phyloP scores from a whole-genome alignment of 352 stramenopile species.

The Phytophthora palmivora region DNA sequence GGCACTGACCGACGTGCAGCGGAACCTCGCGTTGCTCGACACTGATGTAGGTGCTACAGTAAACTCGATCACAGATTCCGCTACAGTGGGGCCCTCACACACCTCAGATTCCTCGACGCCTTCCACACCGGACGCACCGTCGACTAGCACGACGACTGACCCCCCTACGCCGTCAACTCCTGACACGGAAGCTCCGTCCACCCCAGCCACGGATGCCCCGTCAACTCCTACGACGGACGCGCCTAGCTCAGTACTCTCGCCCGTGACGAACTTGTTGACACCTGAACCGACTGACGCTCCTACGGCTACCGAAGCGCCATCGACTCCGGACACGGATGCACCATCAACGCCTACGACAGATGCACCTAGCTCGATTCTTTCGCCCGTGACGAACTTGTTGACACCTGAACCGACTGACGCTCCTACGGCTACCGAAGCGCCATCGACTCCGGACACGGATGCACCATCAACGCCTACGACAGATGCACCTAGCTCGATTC shows the following conservation, averaged over 20 bases:
- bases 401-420: constrained; percentile 22
- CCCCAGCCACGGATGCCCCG: constrained; percentile 13
- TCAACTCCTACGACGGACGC: constrained; percentile 15
- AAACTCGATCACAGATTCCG: constrained; percentile 1
- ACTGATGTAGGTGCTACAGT: neutral
- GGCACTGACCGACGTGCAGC: constrained; percentile 11
- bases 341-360: no score
- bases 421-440: constrained; percentile 1
- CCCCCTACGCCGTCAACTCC: constrained; percentile 1
- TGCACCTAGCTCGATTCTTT: no score
- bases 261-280: constrained; percentile 12
- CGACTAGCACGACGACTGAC: constrained; percentile 19
- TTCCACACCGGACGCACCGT: neutral
- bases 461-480: no score
- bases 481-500: no score
- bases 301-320: constrained; percentile 12
- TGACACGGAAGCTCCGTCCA: constrained; percentile 5
- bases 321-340: no score
- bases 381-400: neutral
- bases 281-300: no score
- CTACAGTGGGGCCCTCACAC: constrained; percentile 16
- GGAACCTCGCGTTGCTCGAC: constrained; percentile 20
- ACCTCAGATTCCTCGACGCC: neutral
- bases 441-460: no score
- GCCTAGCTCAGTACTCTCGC: constrained; percentile 6